These are phyloP conservation scores for Oidiodendron maius DNA, from an alignment of 495 filamentous ascomycete species.

Conservation along the genomic window DNA sequence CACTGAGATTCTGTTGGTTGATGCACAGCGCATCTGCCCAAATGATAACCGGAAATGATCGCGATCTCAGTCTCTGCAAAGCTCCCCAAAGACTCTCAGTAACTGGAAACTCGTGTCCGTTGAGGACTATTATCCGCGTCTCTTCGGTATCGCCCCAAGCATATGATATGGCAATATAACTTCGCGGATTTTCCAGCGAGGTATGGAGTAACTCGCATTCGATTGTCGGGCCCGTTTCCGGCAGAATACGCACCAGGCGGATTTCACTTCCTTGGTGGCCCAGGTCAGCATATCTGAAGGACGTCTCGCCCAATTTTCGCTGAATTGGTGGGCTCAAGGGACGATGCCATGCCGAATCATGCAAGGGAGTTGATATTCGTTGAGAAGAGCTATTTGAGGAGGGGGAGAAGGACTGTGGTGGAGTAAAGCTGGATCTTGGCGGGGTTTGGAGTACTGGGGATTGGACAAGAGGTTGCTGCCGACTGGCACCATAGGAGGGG, in stretches of 20 bases:
- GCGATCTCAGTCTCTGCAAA: conserved; percentile 14
- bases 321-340: conserved; percentile 1
- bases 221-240: conserved; percentile 9
- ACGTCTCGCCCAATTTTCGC: conserved; percentile 7
- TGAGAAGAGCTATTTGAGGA: neutral
- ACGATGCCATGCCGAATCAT: neutral
- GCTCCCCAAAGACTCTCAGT: conserved; percentile 17
- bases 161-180: conserved; percentile 23
- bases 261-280: conserved; percentile 3
- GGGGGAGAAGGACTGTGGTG: neutral
- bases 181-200: conserved; percentile 10
- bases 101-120: conserved; percentile 15
- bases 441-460: neutral
- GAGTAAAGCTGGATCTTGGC: neutral
- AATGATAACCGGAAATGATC: conserved; percentile 4
- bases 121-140: conserved; percentile 14
- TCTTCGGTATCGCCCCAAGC: conserved; percentile 23
- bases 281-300: conserved; percentile 10
- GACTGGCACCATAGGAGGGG: neutral
- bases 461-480: too few species aligned
- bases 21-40: conserved; percentile 17
- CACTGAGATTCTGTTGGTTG: conserved; percentile 11
- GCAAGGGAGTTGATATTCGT: neutral
- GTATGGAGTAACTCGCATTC: conserved; percentile 19
- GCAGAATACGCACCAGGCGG: conserved; percentile 13